Evolutionary conservation across 495 filamentous ascomycete species (phyloP).

Genomic region (Aspergillus biplanus): DNA sequence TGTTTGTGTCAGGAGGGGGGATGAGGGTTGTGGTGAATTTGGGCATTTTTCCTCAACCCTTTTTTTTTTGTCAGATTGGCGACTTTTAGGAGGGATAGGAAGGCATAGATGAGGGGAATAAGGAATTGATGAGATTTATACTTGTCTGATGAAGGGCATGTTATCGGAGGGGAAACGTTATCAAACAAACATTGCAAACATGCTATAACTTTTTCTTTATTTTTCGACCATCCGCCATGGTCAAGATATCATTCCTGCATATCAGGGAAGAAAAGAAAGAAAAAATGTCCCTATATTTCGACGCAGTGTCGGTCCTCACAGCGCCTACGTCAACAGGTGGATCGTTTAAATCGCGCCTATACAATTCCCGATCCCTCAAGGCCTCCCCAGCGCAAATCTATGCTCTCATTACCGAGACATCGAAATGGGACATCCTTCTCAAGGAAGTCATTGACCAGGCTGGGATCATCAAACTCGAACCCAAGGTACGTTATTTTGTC

Average conservation of each 20-base stretch:
- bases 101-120: not conserved
- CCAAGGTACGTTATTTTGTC: conserved; percentile 63
- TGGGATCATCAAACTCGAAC: conserved; percentile 71
- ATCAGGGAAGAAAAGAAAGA: not conserved
- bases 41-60: conserved; percentile 2
- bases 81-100: not conserved
- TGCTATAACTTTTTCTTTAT: conserved; percentile 18
- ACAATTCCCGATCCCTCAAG: conserved; percentile 65
- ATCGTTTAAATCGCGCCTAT: conserved; percentile 83
- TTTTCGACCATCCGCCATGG: conserved; percentile 9
- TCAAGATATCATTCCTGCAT: not conserved
- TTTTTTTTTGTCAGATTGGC: not conserved
- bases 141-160: not conserved
- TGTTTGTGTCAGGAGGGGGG: conserved; percentile 29
- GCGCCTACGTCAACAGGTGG: conserved; percentile 63
- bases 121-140: not conserved
- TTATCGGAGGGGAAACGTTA: not conserved
- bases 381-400: conserved; percentile 82
- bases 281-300: conserved; percentile 92
- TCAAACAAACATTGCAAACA: conserved; percentile 36
- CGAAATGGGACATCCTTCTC: conserved; percentile 86
- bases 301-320: conserved; percentile 75
- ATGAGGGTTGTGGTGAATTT: conserved; percentile 27
- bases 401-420: conserved; percentile 79
- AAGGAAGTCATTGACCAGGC: conserved; percentile 83